Evolutionary conservation across 2,329 filamentous ascomycete genomes (phyloP), one percentile per base, ranked within the genome.

Genomic region (Colletotrichum lini): DNA sequence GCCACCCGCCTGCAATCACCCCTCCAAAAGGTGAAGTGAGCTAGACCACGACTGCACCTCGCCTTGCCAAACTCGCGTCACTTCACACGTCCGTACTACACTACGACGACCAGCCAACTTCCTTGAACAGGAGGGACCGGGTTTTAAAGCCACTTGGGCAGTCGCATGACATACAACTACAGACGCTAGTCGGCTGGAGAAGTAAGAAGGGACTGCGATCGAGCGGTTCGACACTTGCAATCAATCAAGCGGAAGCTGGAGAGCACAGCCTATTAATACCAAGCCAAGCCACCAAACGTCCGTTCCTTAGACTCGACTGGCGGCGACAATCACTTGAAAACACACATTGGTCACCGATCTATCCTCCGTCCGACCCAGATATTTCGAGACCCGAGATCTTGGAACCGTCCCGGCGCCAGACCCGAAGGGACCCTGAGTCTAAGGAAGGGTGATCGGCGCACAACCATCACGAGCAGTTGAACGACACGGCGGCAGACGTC

Each of bases 381-480:
- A 35, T 35, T 35, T 30, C 18, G 5, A 69, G 35, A 23, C 54
- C 21, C 40, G 38, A 45, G 18, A 35, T 18, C 12, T 23, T 45
- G 40, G 21, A 52, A 5, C 47, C 26, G 42, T 42, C 44, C 47
- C 23, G 50, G 56, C 30, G 52, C 38, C 21, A 30, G 44, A 61
- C 23, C 23, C 44, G 61, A 47, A 38, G 38, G 30, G 38, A 54
- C 60, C 60, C 49, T 54, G 49, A 63, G 60, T 44, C 40, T 45
- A 18, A 62, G 35, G 30, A 35, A 35, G 30, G 30, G 45, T 52
- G 45, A 62, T 45, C 45, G 44, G 47, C 66, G 44, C 35, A 30
- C 52, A 44, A 67, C 56, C 50, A 62, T 67, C 38, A 58, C 68
- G 64, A 62, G 57, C 57, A 62, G 35, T 60, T 61, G 40, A 45